phyloP scores from a whole-genome alignment of 164 flowering plant genomes.

The Cinnamomum micranthum region DNA sequence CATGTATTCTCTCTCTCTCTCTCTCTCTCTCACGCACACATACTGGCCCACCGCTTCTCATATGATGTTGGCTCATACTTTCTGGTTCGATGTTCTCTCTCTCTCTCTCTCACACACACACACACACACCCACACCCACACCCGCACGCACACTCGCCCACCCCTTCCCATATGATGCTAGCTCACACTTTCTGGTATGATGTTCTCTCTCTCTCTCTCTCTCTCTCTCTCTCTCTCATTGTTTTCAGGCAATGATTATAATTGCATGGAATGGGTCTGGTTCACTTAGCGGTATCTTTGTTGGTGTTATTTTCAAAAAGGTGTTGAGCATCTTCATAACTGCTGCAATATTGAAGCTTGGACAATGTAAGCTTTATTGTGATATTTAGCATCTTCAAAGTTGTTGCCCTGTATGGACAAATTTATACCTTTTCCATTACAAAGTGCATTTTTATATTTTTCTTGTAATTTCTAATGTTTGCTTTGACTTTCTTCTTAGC shows the following conservation, averaged over 20 bases:
- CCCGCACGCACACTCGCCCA: too few species aligned
- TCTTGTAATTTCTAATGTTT: too few species aligned
- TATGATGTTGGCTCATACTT: too few species aligned
- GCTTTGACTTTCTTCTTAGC: too few species aligned
- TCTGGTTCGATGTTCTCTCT: not conserved
- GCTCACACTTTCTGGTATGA: too few species aligned
- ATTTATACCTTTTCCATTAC: too few species aligned
- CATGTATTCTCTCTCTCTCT: conserved; percentile 1
- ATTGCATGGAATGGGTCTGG: conserved; percentile 94
- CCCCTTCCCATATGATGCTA: too few species aligned
- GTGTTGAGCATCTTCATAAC: conserved; percentile 86
- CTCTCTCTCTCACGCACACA: not conserved
- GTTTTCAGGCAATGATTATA: conserved; percentile 82
- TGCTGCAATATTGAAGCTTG: conserved; percentile 94
- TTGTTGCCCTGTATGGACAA: too few species aligned
- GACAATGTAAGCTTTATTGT: conserved; percentile 50
- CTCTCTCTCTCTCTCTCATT: not conserved
- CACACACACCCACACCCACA: not conserved
- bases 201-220: not conserved
- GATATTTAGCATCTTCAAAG: too few species aligned
- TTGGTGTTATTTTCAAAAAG: conserved; percentile 65
- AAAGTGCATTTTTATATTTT: too few species aligned
- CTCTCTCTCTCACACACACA: not conserved
- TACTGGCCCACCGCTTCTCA: too few species aligned
- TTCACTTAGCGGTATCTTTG: conserved; percentile 45